Base-by-base conservation (phyloP, 2,329 filamentous ascomycete genomes). In the Myriosclerotinia scirpicola region DNA sequence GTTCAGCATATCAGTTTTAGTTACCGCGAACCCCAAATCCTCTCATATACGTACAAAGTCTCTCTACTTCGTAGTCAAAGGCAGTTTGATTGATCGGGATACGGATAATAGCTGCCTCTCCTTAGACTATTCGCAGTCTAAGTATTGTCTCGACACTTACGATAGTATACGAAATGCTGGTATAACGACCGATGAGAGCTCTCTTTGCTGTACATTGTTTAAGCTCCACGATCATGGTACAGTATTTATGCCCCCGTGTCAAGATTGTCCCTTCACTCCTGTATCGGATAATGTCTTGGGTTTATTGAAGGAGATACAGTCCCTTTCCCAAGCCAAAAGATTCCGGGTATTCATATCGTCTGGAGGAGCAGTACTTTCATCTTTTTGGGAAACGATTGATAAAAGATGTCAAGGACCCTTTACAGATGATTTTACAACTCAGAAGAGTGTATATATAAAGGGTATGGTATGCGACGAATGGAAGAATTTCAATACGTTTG, bases 401-500 rank as follows among this genome's bases (percentile, higher is more conserved):
- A 38, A 22, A 46, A 30, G 44, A 59, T n/a, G 14, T 11, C 5
- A 12, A 15, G 55, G 55, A 46, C 14, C 22, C 14, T 59, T 59
- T 59, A 59, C 55, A 34, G 55, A 38, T 8, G 40, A 59, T n/a
- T 59, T 59, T 46, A 59, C 55, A 3, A 59, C 55, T 34, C 55
- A 20, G 22, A 59, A 34, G 30, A 34, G 40, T 20, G n/a, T 59
- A 46, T 59, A 44, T 34, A 59, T n/a, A 59, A 8, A 5, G 44
- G 20, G 15, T 20, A 59, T 59, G n/a, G 55, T 59, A 34, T 46
- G 17, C 15, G 42, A 59, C 40, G 17, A 46, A 44, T 59, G 22
- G 55, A 59, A 22, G 42, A 59, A 59, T 59, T 59, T 59, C 40
- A 59, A 59, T 44, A 11, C 20, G 2, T 46, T 54, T 30, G 52